A percentile compares a stretch with the other conserved stretches of the same genome.
These are phyloP conservation scores for Penicillium sp. DNA, from an alignment of 2,329 filamentous ascomycete species.

Conservation along the genomic window DNA sequence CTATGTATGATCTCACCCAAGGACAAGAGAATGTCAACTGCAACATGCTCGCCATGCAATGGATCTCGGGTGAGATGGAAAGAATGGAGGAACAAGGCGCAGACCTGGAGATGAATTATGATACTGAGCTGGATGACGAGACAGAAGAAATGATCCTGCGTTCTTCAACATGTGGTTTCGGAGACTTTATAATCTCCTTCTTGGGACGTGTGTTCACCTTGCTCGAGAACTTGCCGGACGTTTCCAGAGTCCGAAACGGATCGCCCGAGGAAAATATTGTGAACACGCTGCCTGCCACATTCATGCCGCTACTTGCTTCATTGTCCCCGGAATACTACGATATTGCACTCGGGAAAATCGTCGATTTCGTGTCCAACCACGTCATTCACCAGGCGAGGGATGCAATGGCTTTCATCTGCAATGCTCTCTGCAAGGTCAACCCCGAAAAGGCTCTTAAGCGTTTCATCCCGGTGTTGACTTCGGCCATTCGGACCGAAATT, in stretches of 20 bases:
- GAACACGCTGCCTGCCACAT: slow-evolving; percentile 87
- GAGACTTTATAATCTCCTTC: slow-evolving; percentile 88
- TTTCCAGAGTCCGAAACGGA: slow-evolving; percentile 80
- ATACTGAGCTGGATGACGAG: slow-evolving; percentile 76
- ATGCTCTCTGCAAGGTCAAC: slow-evolving; percentile 92
- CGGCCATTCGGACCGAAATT: slow-evolving; percentile 93
- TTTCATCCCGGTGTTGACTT: slow-evolving; percentile 84
- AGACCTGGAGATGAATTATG: slow-evolving; percentile 82
- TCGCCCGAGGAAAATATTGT: slow-evolving; percentile 97
- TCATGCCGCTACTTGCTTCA: slow-evolving; percentile 86
- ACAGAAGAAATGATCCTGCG: slow-evolving; percentile 85
- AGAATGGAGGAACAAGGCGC: slow-evolving; percentile 87
- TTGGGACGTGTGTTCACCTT: slow-evolving; percentile 94
- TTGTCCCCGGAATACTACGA: slow-evolving; percentile 93
- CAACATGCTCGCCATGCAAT: slow-evolving; percentile 79
- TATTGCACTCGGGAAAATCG: slow-evolving; percentile 85
- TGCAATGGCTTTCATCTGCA: slow-evolving; percentile 98
- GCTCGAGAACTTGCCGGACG: slow-evolving; percentile 90
- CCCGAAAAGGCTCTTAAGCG: slow-evolving; percentile 90
- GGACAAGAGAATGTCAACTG: slow-evolving; percentile 68
- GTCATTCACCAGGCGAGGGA: slow-evolving; percentile 96
- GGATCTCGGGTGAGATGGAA: slow-evolving; percentile 93
- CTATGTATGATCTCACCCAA: slow-evolving; percentile 78
- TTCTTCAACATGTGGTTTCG: slow-evolving; percentile 90
- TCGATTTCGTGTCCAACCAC: slow-evolving; percentile 86